Conservation (phyloP, 1,284 basidiomycete species). For the Takashimella tepidaria region DNA sequence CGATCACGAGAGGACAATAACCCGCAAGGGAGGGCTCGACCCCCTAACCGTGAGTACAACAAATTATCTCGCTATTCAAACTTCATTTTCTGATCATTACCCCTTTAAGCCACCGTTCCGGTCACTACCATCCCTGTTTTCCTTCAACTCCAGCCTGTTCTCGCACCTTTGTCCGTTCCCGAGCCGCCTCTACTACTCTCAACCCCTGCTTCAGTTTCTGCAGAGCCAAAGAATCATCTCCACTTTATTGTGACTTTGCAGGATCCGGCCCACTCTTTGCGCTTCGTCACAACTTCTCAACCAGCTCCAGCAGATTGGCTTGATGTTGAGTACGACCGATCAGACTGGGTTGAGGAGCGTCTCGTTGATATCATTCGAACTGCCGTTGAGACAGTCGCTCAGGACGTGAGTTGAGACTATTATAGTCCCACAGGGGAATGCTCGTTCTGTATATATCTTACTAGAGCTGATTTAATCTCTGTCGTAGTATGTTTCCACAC, state of each 20-base stretch:
- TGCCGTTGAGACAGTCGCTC: constrained; percentile 77
- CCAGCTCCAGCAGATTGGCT: constrained; percentile 75
- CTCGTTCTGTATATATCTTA: neutral
- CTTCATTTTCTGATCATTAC: neutral
- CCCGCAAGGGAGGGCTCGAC: constrained; percentile 25
- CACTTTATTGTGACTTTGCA: constrained; percentile 79
- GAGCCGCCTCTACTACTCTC: constrained; percentile 31
- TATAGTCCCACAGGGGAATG: neutral
- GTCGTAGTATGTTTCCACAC: constrained; percentile 41
- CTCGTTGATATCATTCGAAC: constrained; percentile 77
- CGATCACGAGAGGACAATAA: constrained; percentile 34
- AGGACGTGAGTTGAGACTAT: constrained; percentile 54
- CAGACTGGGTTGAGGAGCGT: constrained; percentile 92
- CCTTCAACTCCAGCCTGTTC: constrained; percentile 85
- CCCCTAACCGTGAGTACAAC: constrained; percentile 18
- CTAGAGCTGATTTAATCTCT: constrained; percentile 4
- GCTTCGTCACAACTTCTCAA: constrained; percentile 72
- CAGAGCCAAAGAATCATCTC: constrained; percentile 52
- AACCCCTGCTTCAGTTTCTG: constrained; percentile 1
- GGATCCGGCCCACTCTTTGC: constrained; percentile 73
- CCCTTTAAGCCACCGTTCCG: constrained; percentile 48
- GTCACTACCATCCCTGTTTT: constrained; percentile 88
- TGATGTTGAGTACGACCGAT: constrained; percentile 72
- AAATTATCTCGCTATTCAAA: neutral
- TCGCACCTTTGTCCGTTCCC: constrained; percentile 55